Conservation (phyloP, 768 basidiomycete genomes). For the Boletellus ananas region DNA sequence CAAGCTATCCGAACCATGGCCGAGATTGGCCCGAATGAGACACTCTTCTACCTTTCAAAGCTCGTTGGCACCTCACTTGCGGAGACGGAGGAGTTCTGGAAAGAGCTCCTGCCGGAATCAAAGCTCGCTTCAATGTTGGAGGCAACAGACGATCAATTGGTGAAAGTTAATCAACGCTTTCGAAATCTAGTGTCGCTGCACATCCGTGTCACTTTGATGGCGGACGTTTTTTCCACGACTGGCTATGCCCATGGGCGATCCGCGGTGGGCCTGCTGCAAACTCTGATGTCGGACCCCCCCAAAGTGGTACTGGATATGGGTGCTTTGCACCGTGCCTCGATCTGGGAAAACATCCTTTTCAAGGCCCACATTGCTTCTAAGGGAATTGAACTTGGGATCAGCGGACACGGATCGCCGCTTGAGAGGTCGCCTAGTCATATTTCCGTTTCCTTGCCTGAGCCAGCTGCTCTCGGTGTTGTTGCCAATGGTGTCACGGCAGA, state of each 20-base stretch:
- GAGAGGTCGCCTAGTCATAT: constrained; percentile 46
- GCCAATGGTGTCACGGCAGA: constrained; percentile 29
- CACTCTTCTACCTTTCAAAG: constrained; percentile 63
- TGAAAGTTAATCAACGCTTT: constrained; percentile 59
- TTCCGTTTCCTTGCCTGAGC: constrained; percentile 39
- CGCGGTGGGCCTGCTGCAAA: constrained; percentile 70
- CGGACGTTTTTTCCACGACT: constrained; percentile 82
- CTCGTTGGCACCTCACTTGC: constrained; percentile 68
- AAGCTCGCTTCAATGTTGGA: constrained; percentile 67
- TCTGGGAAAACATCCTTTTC: constrained; percentile 85
- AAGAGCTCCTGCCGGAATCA: constrained; percentile 46
- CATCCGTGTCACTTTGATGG: constrained; percentile 76
- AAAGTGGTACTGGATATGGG: constrained; percentile 73
- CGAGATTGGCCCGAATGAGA: constrained; percentile 77
- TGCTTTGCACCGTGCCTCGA: constrained; percentile 70
- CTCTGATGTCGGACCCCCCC: constrained; percentile 60
- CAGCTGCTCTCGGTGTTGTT: constrained; percentile 30
- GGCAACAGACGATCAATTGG: constrained; percentile 42
- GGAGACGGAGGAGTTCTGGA: constrained; percentile 73
- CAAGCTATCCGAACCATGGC: constrained; percentile 87
- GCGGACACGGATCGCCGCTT: constrained; percentile 42
- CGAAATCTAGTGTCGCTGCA: constrained; percentile 70
- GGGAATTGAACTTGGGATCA: constrained; percentile 49
- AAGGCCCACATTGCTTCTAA: constrained; percentile 53
- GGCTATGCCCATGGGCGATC: constrained; percentile 79